phyloP scores from a whole-genome alignment of 306 rosid species.

The Lupinus albus region DNA sequence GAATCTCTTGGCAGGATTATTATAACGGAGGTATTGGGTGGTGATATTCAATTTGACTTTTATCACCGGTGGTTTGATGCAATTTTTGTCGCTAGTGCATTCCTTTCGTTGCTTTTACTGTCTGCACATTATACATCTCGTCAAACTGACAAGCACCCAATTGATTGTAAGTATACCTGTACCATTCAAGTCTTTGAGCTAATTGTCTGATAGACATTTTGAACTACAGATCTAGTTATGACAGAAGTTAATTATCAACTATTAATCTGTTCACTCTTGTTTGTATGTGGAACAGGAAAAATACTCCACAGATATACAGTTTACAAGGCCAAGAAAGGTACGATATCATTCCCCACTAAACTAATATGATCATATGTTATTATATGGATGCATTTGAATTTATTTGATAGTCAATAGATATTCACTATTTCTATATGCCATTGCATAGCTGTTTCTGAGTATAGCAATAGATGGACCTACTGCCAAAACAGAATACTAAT shows the following conservation, averaged over 20 bases:
- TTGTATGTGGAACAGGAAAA: slow-evolving; percentile 44
- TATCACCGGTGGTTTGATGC: slow-evolving; percentile 99
- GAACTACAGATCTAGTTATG: slow-evolving; percentile 16
- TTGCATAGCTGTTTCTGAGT: slow-evolving; percentile 7
- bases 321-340: slow-evolving; percentile 41
- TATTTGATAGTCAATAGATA: not conserved
- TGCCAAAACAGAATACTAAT: not conserved
- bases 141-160: slow-evolving; percentile 95
- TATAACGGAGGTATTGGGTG: slow-evolving; percentile 97
- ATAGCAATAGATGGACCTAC: not conserved
- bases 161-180: slow-evolving; percentile 63
- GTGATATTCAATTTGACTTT: slow-evolving; percentile 97
- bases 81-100: slow-evolving; percentile 96
- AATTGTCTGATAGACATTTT: slow-evolving; percentile 26
- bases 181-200: slow-evolving; percentile 13
- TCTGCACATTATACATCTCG: slow-evolving; percentile 97
- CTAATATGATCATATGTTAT: slow-evolving; percentile 11
- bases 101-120: slow-evolving; percentile 90
- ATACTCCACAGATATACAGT: slow-evolving; percentile 14
- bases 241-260: slow-evolving; percentile 19
- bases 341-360: slow-evolving; percentile 20
- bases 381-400: slow-evolving; percentile 30
- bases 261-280: slow-evolving; percentile 23
- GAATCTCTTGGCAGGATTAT: slow-evolving; percentile 69
- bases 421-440: not conserved